Conservation (phyloP, 192 early-diverging fungal species). For the Glomus cerebriforme region DNA sequence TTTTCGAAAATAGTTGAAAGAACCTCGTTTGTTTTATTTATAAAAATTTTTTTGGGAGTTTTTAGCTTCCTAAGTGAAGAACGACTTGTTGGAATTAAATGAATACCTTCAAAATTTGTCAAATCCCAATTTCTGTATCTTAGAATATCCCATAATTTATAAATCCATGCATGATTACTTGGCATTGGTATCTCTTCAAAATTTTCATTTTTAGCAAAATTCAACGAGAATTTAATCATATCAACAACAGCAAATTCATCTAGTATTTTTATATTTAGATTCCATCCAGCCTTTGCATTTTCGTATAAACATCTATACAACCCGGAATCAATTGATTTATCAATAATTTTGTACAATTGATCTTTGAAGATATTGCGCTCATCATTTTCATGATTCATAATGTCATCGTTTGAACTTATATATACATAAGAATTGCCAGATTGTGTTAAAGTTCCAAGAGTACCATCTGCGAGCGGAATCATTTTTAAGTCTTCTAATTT, state of each 20-base stretch:
- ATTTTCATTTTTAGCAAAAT: not conserved
- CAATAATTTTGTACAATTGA: not conserved
- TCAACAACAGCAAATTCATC: not conserved
- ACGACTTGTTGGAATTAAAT: not conserved
- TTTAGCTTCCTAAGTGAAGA: not conserved
- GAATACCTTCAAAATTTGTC: not conserved
- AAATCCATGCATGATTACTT: not conserved
- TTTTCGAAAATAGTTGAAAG: not conserved
- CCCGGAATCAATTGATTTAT: not conserved
- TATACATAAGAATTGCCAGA: too few relatives aligned
- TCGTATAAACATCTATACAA: not conserved
- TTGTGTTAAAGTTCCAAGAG: too few relatives aligned
- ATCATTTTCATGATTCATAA: too few relatives aligned
- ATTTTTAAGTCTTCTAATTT: too few relatives aligned
- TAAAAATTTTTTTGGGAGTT: not conserved
- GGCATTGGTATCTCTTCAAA: not conserved
- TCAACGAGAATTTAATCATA: not conserved
- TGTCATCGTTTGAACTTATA: too few relatives aligned
- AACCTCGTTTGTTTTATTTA: not conserved
- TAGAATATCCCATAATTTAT: not conserved
- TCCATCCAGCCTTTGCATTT: not conserved
- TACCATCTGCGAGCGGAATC: too few relatives aligned
- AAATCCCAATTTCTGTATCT: not conserved
- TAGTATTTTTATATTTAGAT: not conserved
- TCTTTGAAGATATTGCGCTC: not conserved